phyloP scores from a whole-genome alignment of 805 yeast genomes.

The Cyberlindnera galapagoensis region DNA sequence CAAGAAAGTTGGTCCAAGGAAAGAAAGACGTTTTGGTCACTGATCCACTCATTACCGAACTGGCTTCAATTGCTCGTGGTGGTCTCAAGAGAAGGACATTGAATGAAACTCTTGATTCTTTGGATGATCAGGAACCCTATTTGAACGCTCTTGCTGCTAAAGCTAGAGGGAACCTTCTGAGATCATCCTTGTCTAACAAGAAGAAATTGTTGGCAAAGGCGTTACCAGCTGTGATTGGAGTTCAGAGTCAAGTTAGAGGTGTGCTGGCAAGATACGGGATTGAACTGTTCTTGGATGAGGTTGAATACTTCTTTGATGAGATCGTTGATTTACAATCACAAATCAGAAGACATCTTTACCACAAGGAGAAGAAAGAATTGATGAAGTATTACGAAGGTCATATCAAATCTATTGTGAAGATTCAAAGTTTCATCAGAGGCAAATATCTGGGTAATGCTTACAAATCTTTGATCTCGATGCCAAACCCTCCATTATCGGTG shows the following conservation, averaged over 20 bases:
- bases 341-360: constrained; percentile 40
- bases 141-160: constrained; percentile 30
- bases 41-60: constrained; percentile 22
- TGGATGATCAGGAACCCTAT: constrained; percentile 23
- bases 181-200: constrained; percentile 21
- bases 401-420: constrained; percentile 51
- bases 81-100: constrained; percentile 21
- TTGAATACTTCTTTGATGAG: constrained; percentile 36
- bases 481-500: constrained; percentile 72
- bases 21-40: constrained; percentile 2
- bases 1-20: constrained; percentile 8
- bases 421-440: constrained; percentile 72
- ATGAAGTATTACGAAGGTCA: constrained; percentile 48
- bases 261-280: constrained; percentile 48
- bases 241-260: constrained; percentile 63
- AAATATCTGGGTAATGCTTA: constrained; percentile 67
- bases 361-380: constrained; percentile 30
- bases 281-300: constrained; percentile 48
- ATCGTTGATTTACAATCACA: constrained; percentile 47
- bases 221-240: constrained; percentile 24
- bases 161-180: constrained; percentile 30
- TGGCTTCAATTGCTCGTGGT: constrained; percentile 59
- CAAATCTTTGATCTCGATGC: constrained; percentile 57
- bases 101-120: constrained; percentile 19
- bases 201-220: constrained; percentile 2